phyloP scores from a whole-genome alignment of 163 green algal genomes.

The Chlorella variabilis region DNA sequence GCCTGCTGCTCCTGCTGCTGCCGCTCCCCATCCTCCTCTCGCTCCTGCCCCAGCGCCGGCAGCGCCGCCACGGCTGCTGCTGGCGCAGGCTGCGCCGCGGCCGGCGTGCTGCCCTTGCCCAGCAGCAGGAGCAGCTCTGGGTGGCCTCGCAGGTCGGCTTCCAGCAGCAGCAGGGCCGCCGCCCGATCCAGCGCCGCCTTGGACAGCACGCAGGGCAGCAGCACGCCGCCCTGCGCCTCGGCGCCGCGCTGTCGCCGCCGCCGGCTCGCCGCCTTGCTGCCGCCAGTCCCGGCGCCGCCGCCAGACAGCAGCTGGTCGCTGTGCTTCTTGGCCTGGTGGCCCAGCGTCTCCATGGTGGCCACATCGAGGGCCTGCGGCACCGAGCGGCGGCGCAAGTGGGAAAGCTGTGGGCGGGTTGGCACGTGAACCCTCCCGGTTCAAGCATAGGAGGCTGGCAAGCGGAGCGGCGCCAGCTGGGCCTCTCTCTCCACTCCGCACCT shows the following conservation, averaged over 20 bases:
- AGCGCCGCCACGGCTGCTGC: neutral
- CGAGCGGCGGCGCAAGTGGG: neutral
- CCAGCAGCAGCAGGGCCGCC: conserved; percentile 12
- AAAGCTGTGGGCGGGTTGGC: no score
- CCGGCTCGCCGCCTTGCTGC: no score
- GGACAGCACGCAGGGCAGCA: conserved; percentile 33
- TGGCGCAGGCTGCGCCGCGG: neutral
- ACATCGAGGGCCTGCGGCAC: conserved; percentile 3
- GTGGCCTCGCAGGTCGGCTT: conserved; percentile 27
- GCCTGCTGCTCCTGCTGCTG: neutral
- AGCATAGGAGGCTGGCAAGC: no score
- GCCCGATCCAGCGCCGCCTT: conserved; percentile 11
- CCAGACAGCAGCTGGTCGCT: neutral
- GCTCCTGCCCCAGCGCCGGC: neutral
- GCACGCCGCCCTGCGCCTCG: neutral
- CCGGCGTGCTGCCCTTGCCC: neutral
- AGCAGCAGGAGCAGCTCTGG: conserved; percentile 32
- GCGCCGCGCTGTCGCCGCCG: neutral
- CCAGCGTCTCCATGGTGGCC: neutral
- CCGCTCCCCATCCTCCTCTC: neutral
- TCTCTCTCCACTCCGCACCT: no score
- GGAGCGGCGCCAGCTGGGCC: no score
- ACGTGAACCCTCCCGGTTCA: no score
- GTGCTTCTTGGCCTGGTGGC: conserved; percentile 8
- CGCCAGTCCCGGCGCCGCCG: neutral